These are phyloP conservation scores for Linnemannia schmuckeri DNA, from an alignment of 192 early-diverging fungal species.

Conservation along the genomic window DNA sequence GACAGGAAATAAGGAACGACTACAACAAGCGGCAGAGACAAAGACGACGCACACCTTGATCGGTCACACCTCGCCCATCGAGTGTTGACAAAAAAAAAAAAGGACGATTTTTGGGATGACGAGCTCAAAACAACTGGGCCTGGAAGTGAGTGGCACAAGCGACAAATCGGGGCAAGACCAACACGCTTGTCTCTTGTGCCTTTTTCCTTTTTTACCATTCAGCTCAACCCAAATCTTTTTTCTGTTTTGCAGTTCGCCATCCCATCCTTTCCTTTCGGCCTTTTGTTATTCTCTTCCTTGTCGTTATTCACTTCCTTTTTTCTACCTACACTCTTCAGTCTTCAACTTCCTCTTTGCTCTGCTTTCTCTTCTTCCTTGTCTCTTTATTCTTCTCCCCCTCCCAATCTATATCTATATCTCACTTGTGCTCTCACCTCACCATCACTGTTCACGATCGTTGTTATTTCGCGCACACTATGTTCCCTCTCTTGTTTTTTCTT, in stretches of 20 bases:
- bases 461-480: conserved; percentile 1
- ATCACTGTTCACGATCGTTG: background rate
- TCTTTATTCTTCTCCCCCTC: background rate
- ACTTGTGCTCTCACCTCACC: conserved; percentile 6
- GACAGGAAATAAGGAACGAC: background rate
- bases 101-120: background rate
- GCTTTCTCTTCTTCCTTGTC: background rate
- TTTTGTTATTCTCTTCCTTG: background rate
- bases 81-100: too few relatives aligned
- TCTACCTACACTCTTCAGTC: background rate
- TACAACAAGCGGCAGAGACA: background rate
- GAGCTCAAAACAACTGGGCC: background rate
- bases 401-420: background rate
- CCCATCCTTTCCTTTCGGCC: background rate
- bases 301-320: background rate
- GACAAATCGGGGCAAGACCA: background rate
- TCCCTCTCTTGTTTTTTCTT: background rate
- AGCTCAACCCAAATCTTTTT: too few relatives aligned
- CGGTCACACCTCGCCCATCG: background rate
- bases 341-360: background rate
- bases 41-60: background rate
- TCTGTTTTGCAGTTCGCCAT: background rate
- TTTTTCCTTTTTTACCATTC: background rate
- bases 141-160: background rate
- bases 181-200: background rate